Evolutionary conservation across 1,139 yeast species (phyloP), one percentile per base, ranked within the genome.

Genomic region (Hansenula anomala): DNA sequence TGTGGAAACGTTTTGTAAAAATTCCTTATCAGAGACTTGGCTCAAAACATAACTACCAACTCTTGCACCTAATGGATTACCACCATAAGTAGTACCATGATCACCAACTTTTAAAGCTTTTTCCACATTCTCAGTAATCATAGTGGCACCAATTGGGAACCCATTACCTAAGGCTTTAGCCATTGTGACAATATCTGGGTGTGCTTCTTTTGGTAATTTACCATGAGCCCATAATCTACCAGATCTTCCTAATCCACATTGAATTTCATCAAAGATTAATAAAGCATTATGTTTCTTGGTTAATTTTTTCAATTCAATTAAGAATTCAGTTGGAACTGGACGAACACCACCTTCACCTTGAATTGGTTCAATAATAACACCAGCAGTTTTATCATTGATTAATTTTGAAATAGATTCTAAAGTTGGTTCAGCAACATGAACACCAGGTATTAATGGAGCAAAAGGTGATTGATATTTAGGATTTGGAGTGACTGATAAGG

Each of bases 161-260:
- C 98, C 98, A 57, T 92, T 92, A 43, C 98, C 98, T 33, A 92
- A 70, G 2, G 97, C 97, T 62, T 92, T 92, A 37, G 98, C 98
- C 73, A 83, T 77, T 23, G 98, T 90, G 40, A 92, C 61, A 46
- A 92, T 86, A 62, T 92, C 98, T 4, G 98, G 98, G 57, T 88
- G 95, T 0, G 92, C 95, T 44, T 78, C 85, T 34, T 68, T 60
- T 32, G 90, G 87, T 37, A 83, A 67, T 49, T 74, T 67, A 28
- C 80, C 69, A 58, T 92, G 98, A 0, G 97, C 96, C 98, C 98
- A 92, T 34, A 92, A 66, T 45, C 78, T 75, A 33, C 98, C 98
- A 0, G 96, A 71, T 60, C 98, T 80, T 17, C 97, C 96, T 51
- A 92, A 71, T 17, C 98, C 98, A 69, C 96, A 88, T 63, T 92